Evolutionary conservation across 2,329 filamentous ascomycete genomes (phyloP).

Genomic region (Ilyonectria robusta): DNA sequence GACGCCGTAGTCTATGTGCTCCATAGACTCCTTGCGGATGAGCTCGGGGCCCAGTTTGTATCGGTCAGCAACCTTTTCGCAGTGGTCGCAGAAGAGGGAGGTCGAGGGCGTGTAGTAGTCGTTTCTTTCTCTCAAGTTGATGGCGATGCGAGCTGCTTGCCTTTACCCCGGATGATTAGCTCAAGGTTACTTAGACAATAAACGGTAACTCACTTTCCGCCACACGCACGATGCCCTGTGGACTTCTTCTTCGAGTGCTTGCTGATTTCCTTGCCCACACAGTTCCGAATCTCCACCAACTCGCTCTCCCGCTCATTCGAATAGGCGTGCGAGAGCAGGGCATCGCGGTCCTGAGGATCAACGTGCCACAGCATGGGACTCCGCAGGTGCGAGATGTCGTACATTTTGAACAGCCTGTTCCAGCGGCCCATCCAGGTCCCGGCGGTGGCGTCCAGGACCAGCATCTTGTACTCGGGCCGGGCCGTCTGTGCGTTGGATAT

Average conservation of each 20-base stretch:
- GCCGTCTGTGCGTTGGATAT: constrained; percentile 29
- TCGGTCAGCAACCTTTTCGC: constrained; percentile 67
- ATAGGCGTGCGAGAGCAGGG: constrained; percentile 78
- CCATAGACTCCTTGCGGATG: constrained; percentile 72
- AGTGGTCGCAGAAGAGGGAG: constrained; percentile 74
- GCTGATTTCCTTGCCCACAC: constrained; percentile 84
- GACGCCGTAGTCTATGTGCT: constrained; percentile 72
- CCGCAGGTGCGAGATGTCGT: constrained; percentile 79
- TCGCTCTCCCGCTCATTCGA: constrained; percentile 72
- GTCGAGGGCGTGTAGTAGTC: constrained; percentile 79
- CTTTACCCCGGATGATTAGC: constrained; percentile 38
- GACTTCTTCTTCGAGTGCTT: constrained; percentile 82
- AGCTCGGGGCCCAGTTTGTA: constrained; percentile 65
- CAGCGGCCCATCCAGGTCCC: constrained; percentile 79
- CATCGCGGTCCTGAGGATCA: constrained; percentile 82
- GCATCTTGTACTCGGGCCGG: constrained; percentile 58
- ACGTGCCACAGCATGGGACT: constrained; percentile 90
- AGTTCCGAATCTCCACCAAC: constrained; percentile 78
- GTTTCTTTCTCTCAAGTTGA: constrained; percentile 77
- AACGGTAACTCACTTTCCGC: constrained; percentile 59
- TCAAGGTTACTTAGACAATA: background rate
- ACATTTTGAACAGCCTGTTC: constrained; percentile 77
- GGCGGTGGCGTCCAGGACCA: constrained; percentile 77
- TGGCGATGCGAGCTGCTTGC: constrained; percentile 62
- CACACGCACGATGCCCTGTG: constrained; percentile 50